Evolutionary conservation across 169 alveolate species (phyloP).

Genomic region (Blepharisma undulans): DNA sequence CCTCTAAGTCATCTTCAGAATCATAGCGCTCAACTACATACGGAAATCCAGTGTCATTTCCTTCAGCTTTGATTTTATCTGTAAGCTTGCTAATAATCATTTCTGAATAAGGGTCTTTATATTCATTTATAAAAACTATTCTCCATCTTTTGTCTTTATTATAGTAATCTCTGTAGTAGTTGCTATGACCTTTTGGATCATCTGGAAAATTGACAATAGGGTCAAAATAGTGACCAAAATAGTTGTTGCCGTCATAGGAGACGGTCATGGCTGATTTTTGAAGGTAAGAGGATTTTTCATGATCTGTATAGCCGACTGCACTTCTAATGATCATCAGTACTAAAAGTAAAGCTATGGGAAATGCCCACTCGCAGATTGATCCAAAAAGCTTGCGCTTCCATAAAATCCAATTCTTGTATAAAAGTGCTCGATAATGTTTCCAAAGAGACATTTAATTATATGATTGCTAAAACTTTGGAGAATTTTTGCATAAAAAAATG

Average conservation of each 20-base stretch:
- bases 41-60: constrained; percentile 76
- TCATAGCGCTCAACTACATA: constrained; percentile 56
- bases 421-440: constrained; percentile 53
- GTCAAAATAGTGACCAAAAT: not conserved
- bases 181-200: constrained; percentile 40
- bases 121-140: constrained; percentile 1
- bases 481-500: not conserved
- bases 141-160: not conserved
- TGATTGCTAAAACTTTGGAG: not conserved
- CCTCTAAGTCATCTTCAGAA: constrained; percentile 17
- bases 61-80: constrained; percentile 59
- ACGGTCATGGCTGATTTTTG: not conserved
- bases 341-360: constrained; percentile 50
- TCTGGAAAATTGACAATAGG: not conserved
- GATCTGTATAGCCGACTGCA: not conserved
- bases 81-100: constrained; percentile 46
- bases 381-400: constrained; percentile 57
- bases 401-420: constrained; percentile 54
- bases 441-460: constrained; percentile 18
- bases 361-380: constrained; percentile 54
- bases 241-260: not conserved
- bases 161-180: not conserved
- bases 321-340: not conserved
- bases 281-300: not conserved
- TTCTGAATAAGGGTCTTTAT: constrained; percentile 60